Evolutionary conservation across 495 filamentous ascomycete species (phyloP).

Genomic region (Penicillium samsonianum): DNA sequence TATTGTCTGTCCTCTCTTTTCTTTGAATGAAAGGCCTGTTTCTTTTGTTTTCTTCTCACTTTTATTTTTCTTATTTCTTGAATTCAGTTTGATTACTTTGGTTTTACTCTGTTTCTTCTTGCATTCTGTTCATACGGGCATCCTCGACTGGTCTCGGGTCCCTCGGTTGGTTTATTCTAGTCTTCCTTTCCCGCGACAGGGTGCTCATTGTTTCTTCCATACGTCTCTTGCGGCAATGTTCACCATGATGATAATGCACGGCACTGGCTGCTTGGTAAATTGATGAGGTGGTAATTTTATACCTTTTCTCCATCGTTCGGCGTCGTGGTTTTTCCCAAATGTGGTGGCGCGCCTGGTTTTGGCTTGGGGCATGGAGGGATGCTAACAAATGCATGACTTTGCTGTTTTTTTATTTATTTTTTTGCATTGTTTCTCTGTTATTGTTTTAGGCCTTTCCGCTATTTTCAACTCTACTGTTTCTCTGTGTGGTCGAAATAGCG

Average conservation of each 20-base stretch:
- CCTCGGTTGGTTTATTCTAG: slow-evolving; percentile 21
- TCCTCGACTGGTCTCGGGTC: slow-evolving; percentile 29
- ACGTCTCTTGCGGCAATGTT: slow-evolving; percentile 10
- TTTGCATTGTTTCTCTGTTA: background rate
- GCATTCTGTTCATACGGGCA: slow-evolving; percentile 23
- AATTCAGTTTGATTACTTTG: background rate
- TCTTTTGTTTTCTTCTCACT: slow-evolving; percentile 8
- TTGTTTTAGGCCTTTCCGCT: background rate
- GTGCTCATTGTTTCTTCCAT: slow-evolving; percentile 22
- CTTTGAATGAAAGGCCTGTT: background rate
- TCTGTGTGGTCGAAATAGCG: background rate
- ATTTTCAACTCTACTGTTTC: background rate
- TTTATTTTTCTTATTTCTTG: slow-evolving; percentile 9
- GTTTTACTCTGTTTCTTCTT: slow-evolving; percentile 13
- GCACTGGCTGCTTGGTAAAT: slow-evolving; percentile 24
- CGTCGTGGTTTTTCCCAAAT: slow-evolving; percentile 27
- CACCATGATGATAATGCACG: slow-evolving; percentile 23
- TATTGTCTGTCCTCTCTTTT: slow-evolving; percentile 7
- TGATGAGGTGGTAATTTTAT: slow-evolving; percentile 17
- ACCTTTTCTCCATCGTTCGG: slow-evolving; percentile 29
- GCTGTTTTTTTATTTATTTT: background rate
- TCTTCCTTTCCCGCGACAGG: slow-evolving; percentile 17
- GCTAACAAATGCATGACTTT: slow-evolving; percentile 12
- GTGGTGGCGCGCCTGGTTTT: slow-evolving; percentile 16
- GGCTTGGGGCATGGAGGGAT: slow-evolving; percentile 2